Conservation (phyloP, 1,139 yeast species). For the Yamadazyma atmosphaerica region DNA sequence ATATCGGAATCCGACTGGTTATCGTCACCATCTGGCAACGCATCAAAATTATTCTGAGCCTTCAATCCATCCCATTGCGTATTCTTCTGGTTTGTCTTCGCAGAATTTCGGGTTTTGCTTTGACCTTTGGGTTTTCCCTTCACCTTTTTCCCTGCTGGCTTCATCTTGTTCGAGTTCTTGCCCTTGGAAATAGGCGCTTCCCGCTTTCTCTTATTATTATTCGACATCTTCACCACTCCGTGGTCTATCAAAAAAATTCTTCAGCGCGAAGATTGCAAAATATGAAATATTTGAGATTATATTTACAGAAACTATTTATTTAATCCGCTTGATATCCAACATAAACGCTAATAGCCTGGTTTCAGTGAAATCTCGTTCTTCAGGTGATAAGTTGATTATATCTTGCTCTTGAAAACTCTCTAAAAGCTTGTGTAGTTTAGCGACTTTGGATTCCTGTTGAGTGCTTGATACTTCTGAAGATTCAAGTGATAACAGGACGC, state of each 20-base stretch:
- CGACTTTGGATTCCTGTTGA: constrained; percentile 1
- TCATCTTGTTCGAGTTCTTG: constrained; percentile 12
- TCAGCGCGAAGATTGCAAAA: background rate
- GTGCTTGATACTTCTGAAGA: background rate
- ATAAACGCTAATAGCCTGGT: constrained; percentile 33
- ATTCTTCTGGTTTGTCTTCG: constrained; percentile 6
- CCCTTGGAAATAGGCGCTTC: constrained; percentile 15
- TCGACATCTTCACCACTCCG: constrained; percentile 4
- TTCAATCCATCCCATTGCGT: constrained; percentile 12
- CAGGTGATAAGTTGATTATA: constrained; percentile 17
- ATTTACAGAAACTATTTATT: constrained; percentile 3
- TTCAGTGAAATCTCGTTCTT: constrained; percentile 29
- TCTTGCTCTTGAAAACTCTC: constrained; percentile 15
- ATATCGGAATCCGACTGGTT: constrained; percentile 21
- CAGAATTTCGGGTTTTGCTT: constrained; percentile 15
- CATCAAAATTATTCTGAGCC: constrained; percentile 20
- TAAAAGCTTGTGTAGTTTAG: constrained; percentile 1
- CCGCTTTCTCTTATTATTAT: constrained; percentile 25
- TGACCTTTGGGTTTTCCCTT: constrained; percentile 12
- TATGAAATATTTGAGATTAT: no score
- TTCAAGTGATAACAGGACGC: background rate
- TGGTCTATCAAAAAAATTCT: background rate
- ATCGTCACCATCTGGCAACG: constrained; percentile 15
- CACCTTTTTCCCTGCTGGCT: background rate
- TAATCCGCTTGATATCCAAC: constrained; percentile 26